Base-by-base conservation (phyloP, 116 monocot genomes). In the Trichopus zeylanicus region DNA sequence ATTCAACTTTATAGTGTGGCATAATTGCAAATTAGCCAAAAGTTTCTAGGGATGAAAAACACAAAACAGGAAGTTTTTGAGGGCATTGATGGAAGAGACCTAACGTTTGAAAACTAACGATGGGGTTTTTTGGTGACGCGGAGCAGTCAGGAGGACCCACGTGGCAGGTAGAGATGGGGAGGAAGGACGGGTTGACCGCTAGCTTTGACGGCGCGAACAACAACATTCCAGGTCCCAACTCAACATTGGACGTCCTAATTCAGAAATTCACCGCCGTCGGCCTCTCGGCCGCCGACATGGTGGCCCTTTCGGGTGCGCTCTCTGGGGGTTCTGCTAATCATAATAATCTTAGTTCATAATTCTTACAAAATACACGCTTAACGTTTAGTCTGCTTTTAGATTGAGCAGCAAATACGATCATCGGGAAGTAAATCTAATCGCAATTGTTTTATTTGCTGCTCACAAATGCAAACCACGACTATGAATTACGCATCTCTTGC, bases 111-210 rank as follows among this genome's bases (percentile, higher is more conserved):
- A n/a, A n/a, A n/a, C n/a, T n/a, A n/a, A n/a, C n/a, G n/a, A n/a
- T n/a, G n/a, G n/a, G n/a, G n/a, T n/a, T n/a, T n/a, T n/a, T 9
- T 26, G 25, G 28, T 46, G 62, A 31, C 56, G 28, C 49, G 56
- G 57, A 34, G 12, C 81, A 87, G 83, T 73, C 76, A 38, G 88
- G 88, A 10, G 92, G 87, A 28, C 92, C 92, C 24, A 48, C 76
- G 30, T 92, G 92, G 92, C 53, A 79, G 34, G 88, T 81, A 53
- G 92, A 92, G 74, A 54, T 79, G 60, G 87, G 92, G 9, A 70
- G 88, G 60, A 75, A 51, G 70, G 92, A 92, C 64, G 63, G 88
- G 53, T 13, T 73, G 15, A 77, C 53, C 0, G 92, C 87, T 7
- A 84, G 70, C 83, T 53, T 21, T n/a, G 22, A 15, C 6, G 58